phyloP scores from a whole-genome alignment of 495 filamentous ascomycete genomes.

The Daldinia concentrica region DNA sequence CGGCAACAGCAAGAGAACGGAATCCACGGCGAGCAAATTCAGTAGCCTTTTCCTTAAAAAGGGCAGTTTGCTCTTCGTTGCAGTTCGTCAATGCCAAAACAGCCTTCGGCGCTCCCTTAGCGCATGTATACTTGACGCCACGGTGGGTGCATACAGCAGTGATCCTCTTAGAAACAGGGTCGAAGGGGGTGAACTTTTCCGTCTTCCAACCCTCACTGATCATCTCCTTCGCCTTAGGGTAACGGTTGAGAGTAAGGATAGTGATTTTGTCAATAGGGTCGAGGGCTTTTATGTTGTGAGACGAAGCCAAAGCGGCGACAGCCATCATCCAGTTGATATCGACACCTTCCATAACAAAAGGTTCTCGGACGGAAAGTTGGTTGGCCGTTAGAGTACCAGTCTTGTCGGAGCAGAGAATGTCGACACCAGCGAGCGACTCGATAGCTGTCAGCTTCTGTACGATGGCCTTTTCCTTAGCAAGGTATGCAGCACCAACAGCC shows the following conservation, averaged over 20 bases:
- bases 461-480: constrained; percentile 94
- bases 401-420: constrained; percentile 97
- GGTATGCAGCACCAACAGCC: constrained; percentile 92
- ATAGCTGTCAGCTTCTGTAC: constrained; percentile 96
- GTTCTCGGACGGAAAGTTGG: constrained; percentile 84
- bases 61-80: constrained; percentile 71
- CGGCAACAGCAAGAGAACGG: constrained; percentile 87
- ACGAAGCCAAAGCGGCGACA: constrained; percentile 86
- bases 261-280: constrained; percentile 94
- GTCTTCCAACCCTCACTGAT: constrained; percentile 75
- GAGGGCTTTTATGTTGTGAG: constrained; percentile 89
- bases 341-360: constrained; percentile 79
- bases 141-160: constrained; percentile 76
- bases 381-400: constrained; percentile 93
- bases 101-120: constrained; percentile 87
- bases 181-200: constrained; percentile 83
- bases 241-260: constrained; percentile 77
- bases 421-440: constrained; percentile 93
- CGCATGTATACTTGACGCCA: constrained; percentile 81
- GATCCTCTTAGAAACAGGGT: constrained; percentile 94
- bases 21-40: constrained; percentile 90
- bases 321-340: constrained; percentile 85
- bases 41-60: constrained; percentile 85
- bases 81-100: constrained; percentile 79
- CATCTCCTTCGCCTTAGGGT: constrained; percentile 76